These are phyloP conservation scores for Pythium sp. DNA, from an alignment of 352 stramenopile genomes.

Conservation along the genomic window DNA sequence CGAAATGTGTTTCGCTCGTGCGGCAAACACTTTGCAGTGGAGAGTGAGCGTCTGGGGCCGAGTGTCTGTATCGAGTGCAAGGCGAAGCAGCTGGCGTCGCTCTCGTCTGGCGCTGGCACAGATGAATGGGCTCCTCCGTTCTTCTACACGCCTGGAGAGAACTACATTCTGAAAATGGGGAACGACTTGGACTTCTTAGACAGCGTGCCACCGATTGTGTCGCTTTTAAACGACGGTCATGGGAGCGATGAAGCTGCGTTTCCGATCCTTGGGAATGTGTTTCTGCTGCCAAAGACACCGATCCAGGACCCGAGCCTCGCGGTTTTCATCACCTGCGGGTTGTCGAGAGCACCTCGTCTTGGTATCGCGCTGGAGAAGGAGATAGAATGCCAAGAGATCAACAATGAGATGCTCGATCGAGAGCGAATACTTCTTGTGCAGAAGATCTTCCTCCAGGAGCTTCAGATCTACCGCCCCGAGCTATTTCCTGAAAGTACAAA, in stretches of 20 bases:
- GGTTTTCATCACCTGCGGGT: slow-evolving; percentile 36
- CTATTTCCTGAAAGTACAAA: slow-evolving; percentile 20
- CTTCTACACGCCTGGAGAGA: slow-evolving; percentile 50
- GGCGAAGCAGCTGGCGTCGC: slow-evolving; percentile 43
- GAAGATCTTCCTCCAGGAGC: slow-evolving; percentile 52
- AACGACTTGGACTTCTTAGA: slow-evolving; percentile 75
- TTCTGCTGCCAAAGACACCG: slow-evolving; percentile 59
- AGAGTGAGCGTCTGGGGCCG: slow-evolving; percentile 63
- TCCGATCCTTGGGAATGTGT: slow-evolving; percentile 66
- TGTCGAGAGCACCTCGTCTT: slow-evolving; percentile 25
- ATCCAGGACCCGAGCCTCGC: slow-evolving; percentile 59
- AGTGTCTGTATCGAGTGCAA: slow-evolving; percentile 82
- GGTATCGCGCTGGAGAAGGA: slow-evolving; percentile 12
- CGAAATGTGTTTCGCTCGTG: slow-evolving; percentile 74
- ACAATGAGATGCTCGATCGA: slow-evolving; percentile 37
- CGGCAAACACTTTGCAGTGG: slow-evolving; percentile 77
- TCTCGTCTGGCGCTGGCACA: slow-evolving; percentile 13
- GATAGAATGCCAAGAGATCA: slow-evolving; percentile 15
- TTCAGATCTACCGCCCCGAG: slow-evolving; percentile 58
- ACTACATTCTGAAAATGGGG: slow-evolving; percentile 79
- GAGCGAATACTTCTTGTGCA: slow-evolving; percentile 55
- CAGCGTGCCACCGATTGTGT: slow-evolving; percentile 42
- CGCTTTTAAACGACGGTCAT: slow-evolving; percentile 36
- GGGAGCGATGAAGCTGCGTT: slow-evolving; percentile 34
- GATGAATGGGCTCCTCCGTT: slow-evolving; percentile 69